These are phyloP conservation scores for Hanseniaspora vineae DNA, from an alignment of 805 yeast species.

Conservation along the genomic window DNA sequence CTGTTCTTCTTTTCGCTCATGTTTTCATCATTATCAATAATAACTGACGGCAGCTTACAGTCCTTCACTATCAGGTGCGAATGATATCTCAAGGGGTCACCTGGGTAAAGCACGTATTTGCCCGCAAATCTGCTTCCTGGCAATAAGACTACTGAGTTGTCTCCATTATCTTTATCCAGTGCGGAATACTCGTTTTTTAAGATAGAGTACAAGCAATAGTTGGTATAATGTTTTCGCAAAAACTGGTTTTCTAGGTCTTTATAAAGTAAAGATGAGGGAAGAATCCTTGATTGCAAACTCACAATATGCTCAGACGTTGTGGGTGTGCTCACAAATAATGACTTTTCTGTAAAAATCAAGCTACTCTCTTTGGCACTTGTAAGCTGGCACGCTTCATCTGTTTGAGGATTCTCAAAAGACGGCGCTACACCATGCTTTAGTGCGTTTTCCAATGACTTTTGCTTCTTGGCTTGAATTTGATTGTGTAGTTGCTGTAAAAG, in stretches of 20 bases:
- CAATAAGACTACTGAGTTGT: constrained; percentile 24
- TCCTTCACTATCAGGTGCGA: constrained; percentile 63
- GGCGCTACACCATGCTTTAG: neutral
- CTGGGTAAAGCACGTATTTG: constrained; percentile 79
- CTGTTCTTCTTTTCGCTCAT: constrained; percentile 29
- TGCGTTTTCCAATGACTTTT: neutral
- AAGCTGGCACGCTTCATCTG: too few relatives aligned
- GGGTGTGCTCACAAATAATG: neutral
- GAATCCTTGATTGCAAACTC: neutral
- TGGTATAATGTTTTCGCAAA: neutral
- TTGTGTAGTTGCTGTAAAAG: constrained; percentile 4
- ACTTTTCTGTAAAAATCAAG: neutral
- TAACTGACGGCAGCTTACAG: neutral
- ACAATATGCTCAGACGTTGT: neutral
- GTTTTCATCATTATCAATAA: constrained; percentile 25
- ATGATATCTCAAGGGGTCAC: constrained; percentile 85
- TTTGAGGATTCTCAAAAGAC: too few relatives aligned
- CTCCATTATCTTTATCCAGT: neutral
- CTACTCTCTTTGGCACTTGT: neutral
- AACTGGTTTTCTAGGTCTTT: neutral
- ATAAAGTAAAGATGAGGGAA: neutral
- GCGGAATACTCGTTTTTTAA: neutral
- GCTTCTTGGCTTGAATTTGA: neutral
- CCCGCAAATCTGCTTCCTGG: constrained; percentile 94
- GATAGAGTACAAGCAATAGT: neutral